These are phyloP conservation scores for Solanum stenotomum DNA, from an alignment of 257 asterid species.

Conservation along the genomic window DNA sequence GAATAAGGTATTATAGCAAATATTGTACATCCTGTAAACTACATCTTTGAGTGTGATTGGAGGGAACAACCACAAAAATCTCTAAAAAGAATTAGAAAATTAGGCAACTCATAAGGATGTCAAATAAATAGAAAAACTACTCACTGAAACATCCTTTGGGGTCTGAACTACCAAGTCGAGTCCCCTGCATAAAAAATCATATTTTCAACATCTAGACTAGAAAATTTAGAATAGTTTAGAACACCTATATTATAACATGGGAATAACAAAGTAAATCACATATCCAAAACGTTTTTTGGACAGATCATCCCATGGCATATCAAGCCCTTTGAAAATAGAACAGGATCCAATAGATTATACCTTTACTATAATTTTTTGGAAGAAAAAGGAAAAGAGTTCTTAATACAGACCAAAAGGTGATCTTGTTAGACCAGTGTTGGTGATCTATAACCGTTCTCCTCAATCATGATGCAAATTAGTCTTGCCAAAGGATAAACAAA, in stretches of 20 bases:
- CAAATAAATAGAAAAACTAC: slow-evolving; percentile 26
- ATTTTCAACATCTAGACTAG: not conserved
- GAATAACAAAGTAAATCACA: not conserved
- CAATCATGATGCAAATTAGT: not conserved
- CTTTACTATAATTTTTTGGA: not conserved
- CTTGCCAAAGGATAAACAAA: not conserved
- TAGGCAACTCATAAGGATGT: not conserved
- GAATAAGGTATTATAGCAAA: not conserved
- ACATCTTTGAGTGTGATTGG: not conserved
- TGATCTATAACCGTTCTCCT: not conserved
- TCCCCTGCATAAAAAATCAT: slow-evolving; percentile 56
- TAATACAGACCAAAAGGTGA: not conserved
- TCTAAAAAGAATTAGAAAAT: not conserved
- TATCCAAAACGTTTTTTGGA: not conserved
- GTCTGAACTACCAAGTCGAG: slow-evolving; percentile 98
- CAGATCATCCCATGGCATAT: not conserved
- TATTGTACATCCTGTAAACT: not conserved
- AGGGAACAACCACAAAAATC: not conserved
- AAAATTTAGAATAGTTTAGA: not conserved
- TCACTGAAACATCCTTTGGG: slow-evolving; percentile 99
- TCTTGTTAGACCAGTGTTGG: not conserved
- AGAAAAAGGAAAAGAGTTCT: not conserved
- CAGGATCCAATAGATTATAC: not conserved
- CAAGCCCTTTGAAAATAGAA: not conserved
- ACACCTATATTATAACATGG: not conserved